Evolutionary conservation across 768 basidiomycete species (phyloP).

Genomic region (Scleroderma citrinum): DNA sequence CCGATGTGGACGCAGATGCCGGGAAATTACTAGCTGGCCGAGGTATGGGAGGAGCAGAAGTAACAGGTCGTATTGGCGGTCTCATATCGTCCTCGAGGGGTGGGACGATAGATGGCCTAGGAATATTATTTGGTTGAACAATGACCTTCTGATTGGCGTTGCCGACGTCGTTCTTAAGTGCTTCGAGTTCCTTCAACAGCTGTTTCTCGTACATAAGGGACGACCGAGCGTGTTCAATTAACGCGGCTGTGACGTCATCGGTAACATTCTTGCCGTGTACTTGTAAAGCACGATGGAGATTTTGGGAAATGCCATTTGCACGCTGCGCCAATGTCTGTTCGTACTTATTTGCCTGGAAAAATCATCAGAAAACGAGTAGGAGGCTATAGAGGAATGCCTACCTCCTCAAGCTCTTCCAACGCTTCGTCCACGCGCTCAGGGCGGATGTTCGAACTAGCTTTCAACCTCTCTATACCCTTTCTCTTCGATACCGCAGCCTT

Average conservation of each 20-base stretch:
- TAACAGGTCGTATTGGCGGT: conserved; percentile 16
- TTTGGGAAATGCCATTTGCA: conserved; percentile 91
- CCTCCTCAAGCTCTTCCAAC: conserved; percentile 90
- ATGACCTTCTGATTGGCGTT: conserved; percentile 58
- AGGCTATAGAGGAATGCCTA: conserved; percentile 24
- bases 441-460: conserved; percentile 79
- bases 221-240: conserved; percentile 91
- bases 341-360: conserved; percentile 75
- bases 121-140: conserved; percentile 42
- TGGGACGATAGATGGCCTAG: conserved; percentile 56
- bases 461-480: conserved; percentile 82
- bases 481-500: conserved; percentile 92
- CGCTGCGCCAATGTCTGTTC: conserved; percentile 80
- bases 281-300: conserved; percentile 81
- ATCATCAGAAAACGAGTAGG: conserved; percentile 6
- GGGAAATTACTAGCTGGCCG: conserved; percentile 17
- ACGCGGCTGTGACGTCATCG: conserved; percentile 83
- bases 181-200: conserved; percentile 80
- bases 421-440: conserved; percentile 87
- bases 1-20: conserved; percentile 9
- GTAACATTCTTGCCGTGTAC: conserved; percentile 83
- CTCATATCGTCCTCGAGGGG: conserved; percentile 57
- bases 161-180: conserved; percentile 69
- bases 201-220: conserved; percentile 91
- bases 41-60: conserved; percentile 19